A percentile compares a stretch with the other conserved stretches of the same genome.
phyloP scores from a whole-genome alignment of 164 flowering plant species.

The Akebia trifoliata region DNA sequence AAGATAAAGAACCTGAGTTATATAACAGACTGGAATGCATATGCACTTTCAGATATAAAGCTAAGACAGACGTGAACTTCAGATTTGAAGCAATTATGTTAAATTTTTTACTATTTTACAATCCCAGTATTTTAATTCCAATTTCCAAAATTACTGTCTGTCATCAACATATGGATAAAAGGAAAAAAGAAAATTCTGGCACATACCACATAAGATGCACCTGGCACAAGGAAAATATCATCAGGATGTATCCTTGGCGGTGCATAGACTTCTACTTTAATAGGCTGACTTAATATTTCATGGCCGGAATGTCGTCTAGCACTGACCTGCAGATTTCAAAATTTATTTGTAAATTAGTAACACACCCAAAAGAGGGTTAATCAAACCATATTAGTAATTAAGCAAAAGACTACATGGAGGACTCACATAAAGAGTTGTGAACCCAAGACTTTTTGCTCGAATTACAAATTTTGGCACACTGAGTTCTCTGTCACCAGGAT shows the following conservation, averaged over 20 bases:
- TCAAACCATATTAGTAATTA: background rate
- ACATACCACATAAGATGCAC: constrained; percentile 80
- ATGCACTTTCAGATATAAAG: background rate
- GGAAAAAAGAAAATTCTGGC: background rate
- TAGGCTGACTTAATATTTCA: constrained; percentile 59
- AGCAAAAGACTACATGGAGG: background rate
- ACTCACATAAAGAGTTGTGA: constrained; percentile 75
- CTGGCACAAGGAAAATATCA: constrained; percentile 72
- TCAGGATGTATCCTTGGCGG: constrained; percentile 64
- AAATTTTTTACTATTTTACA: too few species aligned
- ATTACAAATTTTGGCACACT: constrained; percentile 42
- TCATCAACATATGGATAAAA: background rate
- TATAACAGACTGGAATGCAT: background rate
- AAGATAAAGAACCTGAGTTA: background rate
- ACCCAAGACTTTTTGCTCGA: constrained; percentile 52
- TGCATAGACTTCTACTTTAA: constrained; percentile 82
- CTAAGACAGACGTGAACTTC: background rate
- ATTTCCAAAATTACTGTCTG: background rate
- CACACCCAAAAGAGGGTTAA: background rate
- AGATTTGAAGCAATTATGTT: background rate
- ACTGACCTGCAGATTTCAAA: constrained; percentile 52
- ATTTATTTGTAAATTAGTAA: constrained; percentile 6
- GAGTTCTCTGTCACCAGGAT: constrained; percentile 24
- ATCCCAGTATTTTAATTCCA: background rate
- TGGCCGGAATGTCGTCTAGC: constrained; percentile 65